Percentiles rank a stretch among this genome's conserved stretches.
Conservation (phyloP, 192 early-diverging fungal genomes). For the Lunasporangiospora selenospora region DNA sequence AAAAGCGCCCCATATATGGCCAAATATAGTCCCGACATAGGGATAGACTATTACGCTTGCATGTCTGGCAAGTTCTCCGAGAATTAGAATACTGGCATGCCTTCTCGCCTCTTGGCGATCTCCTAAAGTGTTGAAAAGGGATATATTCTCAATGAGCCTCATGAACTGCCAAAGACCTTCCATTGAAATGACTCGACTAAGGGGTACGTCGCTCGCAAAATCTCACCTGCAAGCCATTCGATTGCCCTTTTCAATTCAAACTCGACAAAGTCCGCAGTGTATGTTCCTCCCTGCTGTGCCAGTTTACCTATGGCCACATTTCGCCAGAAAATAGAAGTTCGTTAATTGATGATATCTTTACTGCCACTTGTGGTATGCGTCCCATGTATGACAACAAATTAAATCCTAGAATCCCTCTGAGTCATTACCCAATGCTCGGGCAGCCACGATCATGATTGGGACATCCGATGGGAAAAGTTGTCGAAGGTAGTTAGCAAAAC, state of each 20-base stretch:
- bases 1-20: constrained; percentile 81
- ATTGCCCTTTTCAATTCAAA: constrained; percentile 84
- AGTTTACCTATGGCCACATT: constrained; percentile 67
- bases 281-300: constrained; percentile 67
- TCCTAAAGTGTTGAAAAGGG: constrained; percentile 51
- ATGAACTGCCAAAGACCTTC: too few species aligned
- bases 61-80: constrained; percentile 75
- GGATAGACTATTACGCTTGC: constrained; percentile 84
- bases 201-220: background rate
- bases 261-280: constrained; percentile 82
- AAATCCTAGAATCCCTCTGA: too few species aligned
- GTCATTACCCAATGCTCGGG: constrained; percentile 77
- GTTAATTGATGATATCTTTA: too few species aligned
- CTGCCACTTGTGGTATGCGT: too few species aligned
- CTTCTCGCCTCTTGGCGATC: constrained; percentile 76
- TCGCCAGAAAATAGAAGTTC: too few species aligned
- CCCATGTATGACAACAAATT: too few species aligned
- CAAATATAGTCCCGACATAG: constrained; percentile 82
- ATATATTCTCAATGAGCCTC: too few species aligned
- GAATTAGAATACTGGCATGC: constrained; percentile 81
- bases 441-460: constrained; percentile 74
- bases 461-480: constrained; percentile 73
- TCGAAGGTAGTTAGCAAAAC: constrained; percentile 84
- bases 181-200: too few species aligned
- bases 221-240: constrained; percentile 80